phyloP scores from a whole-genome alignment of 352 stramenopile species.

The Pythium scleroteichum region DNA sequence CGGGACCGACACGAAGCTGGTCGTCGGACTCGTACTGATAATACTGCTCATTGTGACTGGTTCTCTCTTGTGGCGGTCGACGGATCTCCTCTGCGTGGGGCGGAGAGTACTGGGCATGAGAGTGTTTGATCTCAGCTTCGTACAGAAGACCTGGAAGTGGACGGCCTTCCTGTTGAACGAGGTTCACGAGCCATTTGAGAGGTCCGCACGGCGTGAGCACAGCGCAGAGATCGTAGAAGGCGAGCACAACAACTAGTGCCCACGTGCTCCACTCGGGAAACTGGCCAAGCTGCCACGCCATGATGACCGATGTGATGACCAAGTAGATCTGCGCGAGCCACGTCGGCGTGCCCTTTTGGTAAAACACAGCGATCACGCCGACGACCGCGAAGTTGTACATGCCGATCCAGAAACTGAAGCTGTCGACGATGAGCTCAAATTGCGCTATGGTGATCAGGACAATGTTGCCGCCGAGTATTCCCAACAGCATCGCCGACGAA shows the following conservation, averaged over 20 bases:
- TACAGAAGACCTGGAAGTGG: slow-evolving; percentile 89
- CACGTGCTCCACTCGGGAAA: slow-evolving; percentile 96
- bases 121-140: slow-evolving; percentile 60
- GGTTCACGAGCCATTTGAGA: slow-evolving; percentile 94
- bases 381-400: slow-evolving; percentile 94
- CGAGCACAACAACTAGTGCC: slow-evolving; percentile 93
- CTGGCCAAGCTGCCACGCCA: slow-evolving; percentile 97
- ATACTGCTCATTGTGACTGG: slow-evolving; percentile 32
- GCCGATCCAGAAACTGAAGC: slow-evolving; percentile 63
- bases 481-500: slow-evolving; percentile 84
- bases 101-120: slow-evolving; percentile 29
- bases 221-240: slow-evolving; percentile 98
- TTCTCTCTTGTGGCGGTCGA: background rate
- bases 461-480: slow-evolving; percentile 86
- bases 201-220: slow-evolving; percentile 99
- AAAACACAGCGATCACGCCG: slow-evolving; percentile 89
- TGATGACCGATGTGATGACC: slow-evolving; percentile 95
- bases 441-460: slow-evolving; percentile 67
- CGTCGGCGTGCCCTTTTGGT: slow-evolving; percentile 79
- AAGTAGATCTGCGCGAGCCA: slow-evolving; percentile 95
- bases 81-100: slow-evolving; percentile 8
- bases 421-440: slow-evolving; percentile 62
- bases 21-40: slow-evolving; percentile 69
- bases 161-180: slow-evolving; percentile 91
- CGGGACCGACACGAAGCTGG: background rate